Evolutionary conservation across 2,329 filamentous ascomycete species (phyloP).

Genomic region (Chrysoporthe puriensis): DNA sequence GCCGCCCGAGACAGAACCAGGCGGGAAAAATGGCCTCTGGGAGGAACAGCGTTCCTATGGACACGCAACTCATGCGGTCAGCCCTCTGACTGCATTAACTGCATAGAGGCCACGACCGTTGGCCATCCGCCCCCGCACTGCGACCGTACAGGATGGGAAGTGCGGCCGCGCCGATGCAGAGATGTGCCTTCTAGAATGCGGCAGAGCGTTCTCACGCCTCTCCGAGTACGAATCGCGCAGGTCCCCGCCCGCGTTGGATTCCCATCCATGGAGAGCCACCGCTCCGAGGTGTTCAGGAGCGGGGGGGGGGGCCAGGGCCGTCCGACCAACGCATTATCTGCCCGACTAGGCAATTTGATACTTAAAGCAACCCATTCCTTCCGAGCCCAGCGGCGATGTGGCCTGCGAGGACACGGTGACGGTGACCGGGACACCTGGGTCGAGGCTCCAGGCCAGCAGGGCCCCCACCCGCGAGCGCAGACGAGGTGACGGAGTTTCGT

Average conservation of each 20-base stretch:
- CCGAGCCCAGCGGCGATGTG: neutral
- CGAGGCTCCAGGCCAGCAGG: neutral
- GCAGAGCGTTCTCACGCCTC: neutral
- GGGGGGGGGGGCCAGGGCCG: neutral
- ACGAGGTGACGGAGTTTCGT: neutral
- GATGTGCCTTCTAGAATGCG: conserved; percentile 2
- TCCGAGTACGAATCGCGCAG: neutral
- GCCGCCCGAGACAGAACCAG: conserved; percentile 18
- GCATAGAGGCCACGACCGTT: neutral
- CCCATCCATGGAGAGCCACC: neutral
- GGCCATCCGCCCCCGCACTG: neutral
- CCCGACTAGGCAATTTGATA: neutral
- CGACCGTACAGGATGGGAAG: neutral
- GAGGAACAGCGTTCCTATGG: neutral
- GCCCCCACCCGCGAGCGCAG: neutral
- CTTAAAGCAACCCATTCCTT: neutral
- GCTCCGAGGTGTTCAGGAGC: neutral
- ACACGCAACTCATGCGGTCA: neutral
- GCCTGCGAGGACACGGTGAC: neutral
- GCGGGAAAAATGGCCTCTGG: neutral
- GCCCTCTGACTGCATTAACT: conserved; percentile 9
- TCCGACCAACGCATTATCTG: conserved; percentile 4
- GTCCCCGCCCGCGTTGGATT: neutral
- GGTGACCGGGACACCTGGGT: neutral
- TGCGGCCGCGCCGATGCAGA: conserved; percentile 9